phyloP scores from a whole-genome alignment of 345 rosid species.

The Bruguiera gymnorhiza region DNA sequence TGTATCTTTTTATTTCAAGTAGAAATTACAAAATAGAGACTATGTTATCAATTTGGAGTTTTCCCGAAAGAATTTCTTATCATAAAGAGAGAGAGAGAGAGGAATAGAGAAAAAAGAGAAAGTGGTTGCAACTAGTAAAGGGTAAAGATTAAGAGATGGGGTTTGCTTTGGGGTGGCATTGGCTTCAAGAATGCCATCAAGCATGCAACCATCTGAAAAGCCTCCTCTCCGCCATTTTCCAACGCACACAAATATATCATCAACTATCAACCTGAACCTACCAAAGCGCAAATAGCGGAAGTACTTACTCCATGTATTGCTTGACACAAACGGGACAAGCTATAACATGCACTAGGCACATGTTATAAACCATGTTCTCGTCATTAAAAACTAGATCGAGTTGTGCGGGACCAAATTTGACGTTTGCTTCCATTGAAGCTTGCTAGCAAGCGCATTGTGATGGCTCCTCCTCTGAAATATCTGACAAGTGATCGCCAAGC shows the following conservation, averaged over 20 bases:
- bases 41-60: no score
- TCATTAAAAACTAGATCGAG: slow-evolving; percentile 9
- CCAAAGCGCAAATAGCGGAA: neutral
- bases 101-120: neutral
- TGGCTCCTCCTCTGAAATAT: no score
- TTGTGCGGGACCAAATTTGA: neutral
- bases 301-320: no score
- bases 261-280: neutral
- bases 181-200: neutral
- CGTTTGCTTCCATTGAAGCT: neutral
- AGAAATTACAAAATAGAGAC: no score
- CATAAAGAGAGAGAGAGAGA: no score
- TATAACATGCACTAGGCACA: neutral
- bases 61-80: no score
- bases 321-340: no score
- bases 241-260: neutral
- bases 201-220: slow-evolving; percentile 9
- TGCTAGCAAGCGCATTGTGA: neutral
- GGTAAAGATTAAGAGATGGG: neutral
- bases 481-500: no score
- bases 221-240: slow-evolving; percentile 3
- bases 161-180: neutral
- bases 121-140: neutral
- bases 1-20: no score
- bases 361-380: neutral